Conservation (phyloP, 2,329 filamentous ascomycete species). For the Verticillium longisporum region DNA sequence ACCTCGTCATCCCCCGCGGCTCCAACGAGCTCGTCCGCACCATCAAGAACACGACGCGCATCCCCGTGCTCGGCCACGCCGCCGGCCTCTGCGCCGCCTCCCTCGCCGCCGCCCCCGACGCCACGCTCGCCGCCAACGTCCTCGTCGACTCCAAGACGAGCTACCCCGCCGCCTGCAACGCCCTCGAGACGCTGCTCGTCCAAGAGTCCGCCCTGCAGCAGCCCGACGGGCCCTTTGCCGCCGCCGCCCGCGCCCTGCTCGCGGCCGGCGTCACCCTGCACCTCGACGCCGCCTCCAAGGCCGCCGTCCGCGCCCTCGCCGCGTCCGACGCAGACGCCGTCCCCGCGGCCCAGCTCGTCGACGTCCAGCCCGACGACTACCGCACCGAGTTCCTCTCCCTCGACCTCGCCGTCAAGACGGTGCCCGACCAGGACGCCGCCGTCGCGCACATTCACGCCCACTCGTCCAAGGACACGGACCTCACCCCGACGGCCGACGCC, state of each 20-base stretch:
- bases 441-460: conserved; percentile 86
- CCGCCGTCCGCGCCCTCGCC: conserved; percentile 47
- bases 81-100: conserved; percentile 89
- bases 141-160: conserved; percentile 88
- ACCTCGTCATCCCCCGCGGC: conserved; percentile 89
- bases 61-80: conserved; percentile 92
- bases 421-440: conserved; percentile 62
- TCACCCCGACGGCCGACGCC: conserved; percentile 68
- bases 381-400: conserved; percentile 86
- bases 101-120: conserved; percentile 71
- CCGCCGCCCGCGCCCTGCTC: conserved; percentile 66
- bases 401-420: conserved; percentile 74
- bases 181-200: conserved; percentile 84
- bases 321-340: conserved; percentile 18
- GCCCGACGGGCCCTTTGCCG: conserved; percentile 52
- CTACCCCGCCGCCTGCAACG: conserved; percentile 94
- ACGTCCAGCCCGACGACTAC: conserved; percentile 66
- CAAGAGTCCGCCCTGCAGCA: conserved; percentile 58
- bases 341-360: conserved; percentile 45
- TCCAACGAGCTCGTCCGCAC: conserved; percentile 85
- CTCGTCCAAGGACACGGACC: conserved; percentile 90
- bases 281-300: conserved; percentile 67
- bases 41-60: conserved; percentile 85
- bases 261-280: conserved; percentile 73
- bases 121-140: conserved; percentile 63